Evolutionary conservation across 148 eudicot species (phyloP), one percentile per base, ranked within the genome.

Genomic region (Cornus suecica): DNA sequence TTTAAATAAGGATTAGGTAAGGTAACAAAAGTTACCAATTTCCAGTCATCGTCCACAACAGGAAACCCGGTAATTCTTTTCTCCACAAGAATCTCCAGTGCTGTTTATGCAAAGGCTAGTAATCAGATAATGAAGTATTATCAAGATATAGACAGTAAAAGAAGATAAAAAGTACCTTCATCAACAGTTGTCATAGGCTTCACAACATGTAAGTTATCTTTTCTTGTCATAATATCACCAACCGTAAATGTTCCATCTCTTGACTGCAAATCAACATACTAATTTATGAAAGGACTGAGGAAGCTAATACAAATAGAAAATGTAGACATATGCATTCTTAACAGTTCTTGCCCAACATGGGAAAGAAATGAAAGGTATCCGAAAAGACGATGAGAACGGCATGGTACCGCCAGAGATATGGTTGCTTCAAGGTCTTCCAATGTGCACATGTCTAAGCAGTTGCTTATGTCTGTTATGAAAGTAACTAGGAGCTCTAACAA

Each of bases 41-140:
- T 93, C 91, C 90, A 84, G 66, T 88, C 85, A 77, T 86, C 91
- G 76, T 88, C 91, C 72, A 90, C 45, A 81, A 90, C 94, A 22
- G 94, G 94, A 73, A 90, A 84, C 62, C 94, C 91, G 13, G 91
- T 88, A 70, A 90, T 66, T 77, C 90, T 81, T 82, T 88, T 88
- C 65, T 90, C 88, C 76, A 88, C 91, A 24, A 90, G 88, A 68
- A 65, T 74, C 65, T 85, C 84, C 66, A 87, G 65, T 51, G 90
- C 90, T 87, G 87, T 69, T 67, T 26, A 77, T 67, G 48, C 64
- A 70, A 32, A 28, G 10, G 41, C 69, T 27, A 18, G 28, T 66
- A 54, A 20, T 64, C 65, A 72, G 77, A 75, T 13, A 27, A 56
- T 5, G 68, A 28, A 70, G 6, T 18, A 65, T 16, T 10, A 25